Evolutionary conservation across 2,329 filamentous ascomycete species (phyloP).

Genomic region (Delphinella strobiligena): DNA sequence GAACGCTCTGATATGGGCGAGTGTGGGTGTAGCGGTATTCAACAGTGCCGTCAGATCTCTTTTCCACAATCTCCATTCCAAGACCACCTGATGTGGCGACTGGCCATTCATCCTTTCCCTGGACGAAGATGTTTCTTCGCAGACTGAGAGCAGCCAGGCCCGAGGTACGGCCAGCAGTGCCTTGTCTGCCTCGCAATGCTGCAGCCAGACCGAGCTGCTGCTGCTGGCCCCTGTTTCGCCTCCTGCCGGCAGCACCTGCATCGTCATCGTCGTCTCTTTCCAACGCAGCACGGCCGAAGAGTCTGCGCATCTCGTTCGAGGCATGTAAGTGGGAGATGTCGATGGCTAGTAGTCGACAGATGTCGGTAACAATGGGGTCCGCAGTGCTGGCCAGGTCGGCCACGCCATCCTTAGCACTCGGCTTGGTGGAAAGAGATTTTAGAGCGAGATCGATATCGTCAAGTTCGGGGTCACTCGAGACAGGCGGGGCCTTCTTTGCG

Average conservation of each 20-base stretch:
- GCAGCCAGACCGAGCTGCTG: slow-evolving; percentile 47
- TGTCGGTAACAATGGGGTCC: slow-evolving; percentile 32
- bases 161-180: slow-evolving; percentile 44
- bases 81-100: slow-evolving; percentile 66
- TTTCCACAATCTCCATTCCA: slow-evolving; percentile 61
- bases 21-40: slow-evolving; percentile 74
- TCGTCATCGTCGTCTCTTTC: slow-evolving; percentile 44
- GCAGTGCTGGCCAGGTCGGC: slow-evolving; percentile 13
- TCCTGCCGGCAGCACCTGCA: slow-evolving; percentile 33
- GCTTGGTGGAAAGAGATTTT: slow-evolving; percentile 38
- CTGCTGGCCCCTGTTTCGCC: slow-evolving; percentile 42
- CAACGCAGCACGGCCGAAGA: slow-evolving; percentile 55
- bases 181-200: slow-evolving; percentile 35
- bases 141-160: slow-evolving; percentile 60
- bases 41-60: slow-evolving; percentile 43
- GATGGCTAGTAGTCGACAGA: slow-evolving; percentile 44
- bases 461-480: not conserved
- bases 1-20: slow-evolving; percentile 57
- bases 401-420: slow-evolving; percentile 14
- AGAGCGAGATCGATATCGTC: slow-evolving; percentile 59
- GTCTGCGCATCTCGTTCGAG: slow-evolving; percentile 76
- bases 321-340: slow-evolving; percentile 69
- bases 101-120: slow-evolving; percentile 82
- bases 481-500: slow-evolving; percentile 31
- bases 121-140: slow-evolving; percentile 71